Evolutionary conservation across 2,329 filamentous ascomycete species (phyloP), one percentile per base, ranked within the genome.

Genomic region (Penicillium aurantiogriseum): DNA sequence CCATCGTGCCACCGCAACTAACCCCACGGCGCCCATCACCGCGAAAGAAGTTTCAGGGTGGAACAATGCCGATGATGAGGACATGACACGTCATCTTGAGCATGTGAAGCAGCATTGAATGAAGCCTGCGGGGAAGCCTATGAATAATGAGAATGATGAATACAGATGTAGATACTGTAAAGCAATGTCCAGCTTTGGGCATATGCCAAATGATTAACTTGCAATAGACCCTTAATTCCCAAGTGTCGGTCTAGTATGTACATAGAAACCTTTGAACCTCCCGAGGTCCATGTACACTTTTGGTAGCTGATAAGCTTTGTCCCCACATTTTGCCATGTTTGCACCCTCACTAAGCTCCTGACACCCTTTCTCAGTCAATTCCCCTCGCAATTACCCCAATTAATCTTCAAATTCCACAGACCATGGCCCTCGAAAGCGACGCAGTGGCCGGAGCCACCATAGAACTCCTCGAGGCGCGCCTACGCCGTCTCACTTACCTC

Each of bases 401-500:
- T 44, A 29, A 36, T n/a, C 29, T 45, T 25, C 19, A 13, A 40
- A 27, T 10, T 11, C 31, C 15, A 40, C 15, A 38, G n/a, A 68
- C 35, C 56, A 75, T 75, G 72, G 56, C 70, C 15, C 54, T 69
- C 19, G 71, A 75, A 67, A 70, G 64, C 31, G 71, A 74, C 25
- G 62, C 67, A 10, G 68, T 76, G 43, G 73, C 74, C 6, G 69
- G 72, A 6, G 73, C 74, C 21, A 77, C 76, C 4, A 74, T 78
- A 19, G 74, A 77, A 52, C 71, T 79, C 44, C 74, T 80, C 11
- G 75, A 79, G 59, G 69, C 71, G 10, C 77, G 78, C 49, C 70
- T 80, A 11, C 74, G 71, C 50, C 72, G 76, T 46, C 69, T 80
- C 51, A 74, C 78, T 59, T 80, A 76, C 63, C 72, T 80, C 44